A percentile compares a stretch with the other conserved stretches of the same genome.
phyloP scores from a whole-genome alignment of 495 filamentous ascomycete genomes.

The Xylaria grammica region DNA sequence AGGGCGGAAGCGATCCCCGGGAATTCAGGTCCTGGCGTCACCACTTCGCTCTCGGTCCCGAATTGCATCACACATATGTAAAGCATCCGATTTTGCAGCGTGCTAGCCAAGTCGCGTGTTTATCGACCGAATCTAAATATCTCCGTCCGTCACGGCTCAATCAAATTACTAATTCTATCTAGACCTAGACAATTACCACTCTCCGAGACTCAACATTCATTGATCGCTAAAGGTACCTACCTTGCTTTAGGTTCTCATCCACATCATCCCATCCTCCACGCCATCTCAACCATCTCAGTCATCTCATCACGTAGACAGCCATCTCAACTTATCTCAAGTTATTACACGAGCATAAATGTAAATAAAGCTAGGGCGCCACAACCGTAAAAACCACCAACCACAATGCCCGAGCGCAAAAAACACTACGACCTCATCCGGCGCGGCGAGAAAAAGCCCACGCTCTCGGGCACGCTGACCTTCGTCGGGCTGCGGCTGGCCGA shows the following conservation, averaged over 20 bases:
- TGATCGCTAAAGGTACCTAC: neutral
- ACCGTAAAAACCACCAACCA: neutral
- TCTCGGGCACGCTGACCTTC: conserved; percentile 59
- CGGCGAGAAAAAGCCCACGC: conserved; percentile 47
- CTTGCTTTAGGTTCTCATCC: no score
- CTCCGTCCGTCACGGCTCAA: neutral
- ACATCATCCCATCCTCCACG: no score
- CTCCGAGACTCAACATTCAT: neutral
- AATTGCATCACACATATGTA: neutral
- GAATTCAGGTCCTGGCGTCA: no score
- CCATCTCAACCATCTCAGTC: neutral
- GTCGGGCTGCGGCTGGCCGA: conserved; percentile 62
- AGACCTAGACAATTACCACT: no score
- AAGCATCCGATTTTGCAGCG: neutral
- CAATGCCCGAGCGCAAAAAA: conserved; percentile 19
- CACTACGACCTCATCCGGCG: conserved; percentile 40
- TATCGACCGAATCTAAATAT: neutral
- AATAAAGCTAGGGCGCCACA: neutral
- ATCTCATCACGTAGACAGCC: neutral
- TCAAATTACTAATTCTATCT: neutral
- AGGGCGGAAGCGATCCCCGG: neutral
- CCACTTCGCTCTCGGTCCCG: conserved; percentile 6
- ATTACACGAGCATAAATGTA: neutral
- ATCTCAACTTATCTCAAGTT: conserved; percentile 1
- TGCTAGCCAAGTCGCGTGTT: no score